Base-by-base conservation (phyloP, 306 rosid genomes). In the Corylus heterophylla region DNA sequence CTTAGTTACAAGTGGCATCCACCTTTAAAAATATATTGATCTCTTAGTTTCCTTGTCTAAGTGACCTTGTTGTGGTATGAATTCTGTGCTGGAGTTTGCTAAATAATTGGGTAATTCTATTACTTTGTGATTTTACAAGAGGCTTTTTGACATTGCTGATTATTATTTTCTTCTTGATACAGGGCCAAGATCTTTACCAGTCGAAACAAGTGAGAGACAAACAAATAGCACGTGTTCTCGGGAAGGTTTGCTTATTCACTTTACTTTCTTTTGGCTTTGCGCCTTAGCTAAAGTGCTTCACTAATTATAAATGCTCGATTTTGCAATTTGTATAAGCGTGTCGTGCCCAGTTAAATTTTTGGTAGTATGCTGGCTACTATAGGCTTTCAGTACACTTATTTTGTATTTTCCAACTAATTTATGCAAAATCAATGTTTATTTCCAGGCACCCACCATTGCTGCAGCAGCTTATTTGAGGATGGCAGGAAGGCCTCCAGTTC, bases 401-500 rank as follows among this genome's bases (percentile, higher is more conserved):
- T 73, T 45, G 74, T n/a, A 67, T 78, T 49, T 59, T 39, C 27
- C 71, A 50, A 50, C 80, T 37, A 75, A 71, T 54, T 58, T 73
- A 31, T 68, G 39, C 31, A 58, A 73, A 12, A 29, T 49, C 72
- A 44, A 69, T 80, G 39, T 49, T 52, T 75, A 63, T 79, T 78
- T 78, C 68, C 92, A 93, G 98, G 91, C 89, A 73, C 89, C 98
- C 68, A 93, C 98, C 73, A 86, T 93, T 77, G 97, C 97, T 13
- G 93, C 98, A 42, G 98, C 97, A 9, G 92, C 89, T 76, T 88
- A 91, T 88, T 86, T 91, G 85, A 86, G 98, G 74, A 47, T 88
- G 85, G 93, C 93, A 25, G 98, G 98, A 88, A 88, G 98, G 77
- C 97, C 94, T 35, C 87, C 98, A 16, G 97, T 93, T 85, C 97